A percentile compares a stretch with the other conserved stretches of the same genome.
phyloP scores from a whole-genome alignment of 139 green algal species.

The Pycnococcus provasolii region DNA sequence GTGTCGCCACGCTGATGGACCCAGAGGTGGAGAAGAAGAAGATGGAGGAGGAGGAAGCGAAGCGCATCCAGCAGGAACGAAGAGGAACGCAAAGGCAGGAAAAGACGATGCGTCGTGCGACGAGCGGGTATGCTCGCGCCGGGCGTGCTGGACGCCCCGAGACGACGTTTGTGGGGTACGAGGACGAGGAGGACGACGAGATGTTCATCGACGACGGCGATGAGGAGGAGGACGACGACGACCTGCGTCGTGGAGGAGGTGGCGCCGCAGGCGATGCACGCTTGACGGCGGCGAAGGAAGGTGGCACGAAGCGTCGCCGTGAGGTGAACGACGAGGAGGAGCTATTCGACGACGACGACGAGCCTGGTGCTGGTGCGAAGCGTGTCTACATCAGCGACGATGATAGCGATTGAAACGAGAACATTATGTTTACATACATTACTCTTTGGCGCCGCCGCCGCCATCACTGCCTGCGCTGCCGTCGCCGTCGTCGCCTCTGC shows the following conservation, averaged over 20 bases:
- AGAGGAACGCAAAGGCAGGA: slow-evolving; percentile 7
- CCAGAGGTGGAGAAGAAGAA: slow-evolving; percentile 10
- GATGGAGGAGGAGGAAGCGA: slow-evolving; percentile 4
- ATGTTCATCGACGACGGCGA: slow-evolving; percentile 3
- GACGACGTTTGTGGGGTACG: not conserved
- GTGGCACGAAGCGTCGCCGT: not conserved
- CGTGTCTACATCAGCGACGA: not conserved
- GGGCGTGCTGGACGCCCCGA: not conserved
- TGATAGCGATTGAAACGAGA: no score
- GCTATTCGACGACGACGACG: not conserved
- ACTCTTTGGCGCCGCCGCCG: no score
- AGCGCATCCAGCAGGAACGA: not conserved
- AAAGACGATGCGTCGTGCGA: slow-evolving; percentile 5
- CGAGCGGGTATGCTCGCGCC: not conserved
- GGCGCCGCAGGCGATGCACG: slow-evolving; percentile 8
- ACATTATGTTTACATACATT: no score
- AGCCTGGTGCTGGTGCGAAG: not conserved
- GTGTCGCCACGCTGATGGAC: slow-evolving; percentile 5
- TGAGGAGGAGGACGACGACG: not conserved
- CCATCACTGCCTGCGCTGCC: no score
- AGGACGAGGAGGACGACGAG: not conserved
- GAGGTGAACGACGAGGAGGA: slow-evolving; percentile 7
- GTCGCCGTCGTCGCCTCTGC: no score
- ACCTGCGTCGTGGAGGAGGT: not conserved
- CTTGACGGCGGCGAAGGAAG: not conserved